Evolutionary conservation across 106 monocot genomes (phyloP).

Genomic region (Cymbidium sinense): DNA sequence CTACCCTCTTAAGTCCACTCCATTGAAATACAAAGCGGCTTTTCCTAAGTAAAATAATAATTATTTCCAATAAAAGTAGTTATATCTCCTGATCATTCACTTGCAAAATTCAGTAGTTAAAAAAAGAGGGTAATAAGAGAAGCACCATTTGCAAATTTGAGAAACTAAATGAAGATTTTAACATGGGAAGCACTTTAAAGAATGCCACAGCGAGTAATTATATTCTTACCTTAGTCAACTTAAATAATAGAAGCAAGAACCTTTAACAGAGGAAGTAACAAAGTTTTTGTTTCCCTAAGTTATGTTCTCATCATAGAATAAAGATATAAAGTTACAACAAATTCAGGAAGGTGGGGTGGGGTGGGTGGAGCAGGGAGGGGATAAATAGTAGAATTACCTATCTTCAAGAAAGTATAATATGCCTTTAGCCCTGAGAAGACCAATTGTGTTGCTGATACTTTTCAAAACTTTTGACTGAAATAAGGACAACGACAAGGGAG

Average conservation of each 20-base stretch:
- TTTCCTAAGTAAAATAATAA: constrained; percentile 21
- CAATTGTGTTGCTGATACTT: constrained; percentile 15
- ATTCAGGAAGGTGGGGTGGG: background rate
- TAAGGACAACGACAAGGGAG: constrained; percentile 27
- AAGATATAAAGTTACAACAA: background rate
- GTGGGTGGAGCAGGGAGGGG: background rate
- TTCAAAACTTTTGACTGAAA: constrained; percentile 34
- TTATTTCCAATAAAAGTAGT: background rate
- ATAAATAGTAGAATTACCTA: constrained; percentile 19
- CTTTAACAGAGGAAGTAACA: background rate
- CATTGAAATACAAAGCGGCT: constrained; percentile 48
- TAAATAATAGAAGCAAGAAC: background rate
- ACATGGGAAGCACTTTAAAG: background rate
- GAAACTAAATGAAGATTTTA: background rate
- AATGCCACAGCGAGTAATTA: background rate
- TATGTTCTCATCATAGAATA: background rate
- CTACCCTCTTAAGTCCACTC: constrained; percentile 57
- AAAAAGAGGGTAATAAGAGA: background rate
- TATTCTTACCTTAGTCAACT: background rate
- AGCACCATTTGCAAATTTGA: background rate
- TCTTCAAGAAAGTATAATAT: constrained; percentile 48
- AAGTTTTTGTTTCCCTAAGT: background rate
- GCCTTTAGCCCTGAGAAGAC: constrained; percentile 54
- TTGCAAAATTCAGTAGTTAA: constrained; percentile 1
- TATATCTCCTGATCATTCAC: background rate